Base-by-base conservation (phyloP, 2,329 filamentous ascomycete genomes). In the Arachnomyces sp. region DNA sequence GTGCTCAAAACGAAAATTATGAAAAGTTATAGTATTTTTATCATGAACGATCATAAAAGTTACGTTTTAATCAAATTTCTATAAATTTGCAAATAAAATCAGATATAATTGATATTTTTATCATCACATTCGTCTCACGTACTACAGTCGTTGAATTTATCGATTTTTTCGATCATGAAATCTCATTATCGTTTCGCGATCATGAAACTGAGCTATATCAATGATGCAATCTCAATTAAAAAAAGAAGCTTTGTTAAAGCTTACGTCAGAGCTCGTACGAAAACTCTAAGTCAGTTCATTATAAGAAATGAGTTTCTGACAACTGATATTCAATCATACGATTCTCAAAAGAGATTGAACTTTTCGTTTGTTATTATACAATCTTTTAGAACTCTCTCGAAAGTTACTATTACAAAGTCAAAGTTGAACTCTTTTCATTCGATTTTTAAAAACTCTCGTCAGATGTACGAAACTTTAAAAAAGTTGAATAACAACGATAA, bases 151-250 rank as follows among this genome's bases (percentile, higher is more conserved):
- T 9, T 25, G 20, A 25, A 25, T 25, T 9, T 25, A 25, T 25
- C 20, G 20, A 25, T 25, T 25, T 25, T 25, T 25, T 25, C 20
- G 20, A 25, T 32, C 29, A 20, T 39, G 18, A 39, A 39, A 33
- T 9, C 29, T 17, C 13, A 33, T 13, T 39, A 39, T 33, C 17
- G 14, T 7, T 16, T 25, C 20, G 30, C 11, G 17, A 33, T 39
- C 32, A 14, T 17, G 11, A 31, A 32, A n/a, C 30, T 39, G n/a
- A 39, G 31, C 15, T 33, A 39, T 33, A 16, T 39, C 3, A 31
- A 39, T 39, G 29, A 39, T 33, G 28, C 37, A 14, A 29, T 29
- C 9, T n/a, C 37, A 32, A 18, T 39, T 6, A 39, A 39, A 29
- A 39, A 39, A 17, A 18, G 28, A 13, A 12, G 16, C 13, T 39